Evolutionary conservation across 768 basidiomycete species (phyloP).

Genomic region (Cystobasidium ongulense): DNA sequence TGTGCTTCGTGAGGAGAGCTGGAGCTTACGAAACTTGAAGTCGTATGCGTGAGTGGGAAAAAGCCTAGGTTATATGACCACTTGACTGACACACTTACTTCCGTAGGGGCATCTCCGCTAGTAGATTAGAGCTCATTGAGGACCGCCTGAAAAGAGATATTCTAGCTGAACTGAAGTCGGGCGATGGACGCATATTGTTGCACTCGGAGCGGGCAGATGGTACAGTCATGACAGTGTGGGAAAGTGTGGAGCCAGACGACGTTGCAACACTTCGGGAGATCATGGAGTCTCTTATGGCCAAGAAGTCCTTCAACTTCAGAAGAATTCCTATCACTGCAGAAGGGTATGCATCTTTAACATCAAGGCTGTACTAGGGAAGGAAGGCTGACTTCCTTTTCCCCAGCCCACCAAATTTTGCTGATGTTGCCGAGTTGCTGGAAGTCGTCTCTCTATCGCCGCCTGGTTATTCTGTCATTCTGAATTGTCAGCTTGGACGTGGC

Average conservation of each 20-base stretch:
- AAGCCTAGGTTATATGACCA: neutral
- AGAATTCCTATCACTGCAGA: slow-evolving; percentile 92
- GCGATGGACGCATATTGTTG: slow-evolving; percentile 74
- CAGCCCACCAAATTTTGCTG: slow-evolving; percentile 24
- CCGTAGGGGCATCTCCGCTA: slow-evolving; percentile 81
- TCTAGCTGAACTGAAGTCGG: slow-evolving; percentile 66
- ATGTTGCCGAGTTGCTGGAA: slow-evolving; percentile 61
- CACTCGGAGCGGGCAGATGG: slow-evolving; percentile 84
- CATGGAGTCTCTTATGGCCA: slow-evolving; percentile 53
- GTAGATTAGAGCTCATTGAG: slow-evolving; percentile 79
- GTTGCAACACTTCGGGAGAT: slow-evolving; percentile 79
- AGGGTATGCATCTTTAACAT: slow-evolving; percentile 45
- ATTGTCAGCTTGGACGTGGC: slow-evolving; percentile 90
- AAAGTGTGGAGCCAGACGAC: slow-evolving; percentile 64
- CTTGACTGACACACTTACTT: neutral
- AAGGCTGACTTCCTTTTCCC: neutral
- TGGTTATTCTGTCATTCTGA: slow-evolving; percentile 63
- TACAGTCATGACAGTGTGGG: slow-evolving; percentile 87
- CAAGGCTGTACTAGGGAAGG: no score
- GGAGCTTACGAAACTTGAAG: slow-evolving; percentile 89
- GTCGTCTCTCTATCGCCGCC: slow-evolving; percentile 59
- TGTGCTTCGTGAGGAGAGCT: slow-evolving; percentile 63
- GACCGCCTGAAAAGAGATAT: slow-evolving; percentile 84
- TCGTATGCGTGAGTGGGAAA: slow-evolving; percentile 48
- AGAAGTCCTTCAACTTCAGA: slow-evolving; percentile 58